Evolutionary conservation across 2,329 filamentous ascomycete species (phyloP).

Genomic region (Penicillium sp.): DNA sequence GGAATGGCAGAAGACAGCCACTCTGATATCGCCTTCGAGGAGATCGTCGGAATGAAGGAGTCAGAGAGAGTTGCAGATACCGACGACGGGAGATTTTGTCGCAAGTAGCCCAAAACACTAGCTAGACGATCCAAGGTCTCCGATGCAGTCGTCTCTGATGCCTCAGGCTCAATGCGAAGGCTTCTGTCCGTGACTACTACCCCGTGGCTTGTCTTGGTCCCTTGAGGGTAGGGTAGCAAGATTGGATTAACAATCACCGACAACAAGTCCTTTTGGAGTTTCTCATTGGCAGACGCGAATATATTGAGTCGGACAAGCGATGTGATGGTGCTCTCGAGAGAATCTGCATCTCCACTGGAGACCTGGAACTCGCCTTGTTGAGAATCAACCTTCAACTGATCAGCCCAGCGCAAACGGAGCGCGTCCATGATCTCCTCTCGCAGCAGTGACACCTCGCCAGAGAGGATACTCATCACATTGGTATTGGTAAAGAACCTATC

Average conservation of each 20-base stretch:
- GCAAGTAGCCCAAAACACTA: conserved; percentile 50
- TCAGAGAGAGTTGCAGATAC: conserved; percentile 58
- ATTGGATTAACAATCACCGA: conserved; percentile 34
- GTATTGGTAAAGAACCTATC: conserved; percentile 33
- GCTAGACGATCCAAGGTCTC: conserved; percentile 45
- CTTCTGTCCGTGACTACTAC: conserved; percentile 30
- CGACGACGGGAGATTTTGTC: conserved; percentile 47
- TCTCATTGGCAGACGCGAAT: conserved; percentile 29
- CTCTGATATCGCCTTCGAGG: conserved; percentile 62
- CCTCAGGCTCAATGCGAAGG: conserved; percentile 26
- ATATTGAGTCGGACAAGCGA: conserved; percentile 34
- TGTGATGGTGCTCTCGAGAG: conserved; percentile 31
- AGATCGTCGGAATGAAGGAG: conserved; percentile 66
- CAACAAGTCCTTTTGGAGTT: conserved; percentile 34
- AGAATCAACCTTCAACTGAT: conserved; percentile 61
- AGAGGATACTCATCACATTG: conserved; percentile 54
- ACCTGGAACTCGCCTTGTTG: conserved; percentile 56
- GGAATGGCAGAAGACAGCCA: conserved; percentile 79
- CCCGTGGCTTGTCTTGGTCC: conserved; percentile 26
- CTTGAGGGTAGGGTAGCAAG: conserved; percentile 26
- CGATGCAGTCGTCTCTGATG: conserved; percentile 27
- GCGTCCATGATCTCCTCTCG: conserved; percentile 63
- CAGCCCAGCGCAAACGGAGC: conserved; percentile 67
- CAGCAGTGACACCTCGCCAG: conserved; percentile 62
- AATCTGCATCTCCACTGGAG: conserved; percentile 41